Percentiles rank a stretch among this genome's conserved stretches.
Conservation (phyloP, 2,329 filamentous ascomycete genomes). For the Cladophialophora chaetospira region DNA sequence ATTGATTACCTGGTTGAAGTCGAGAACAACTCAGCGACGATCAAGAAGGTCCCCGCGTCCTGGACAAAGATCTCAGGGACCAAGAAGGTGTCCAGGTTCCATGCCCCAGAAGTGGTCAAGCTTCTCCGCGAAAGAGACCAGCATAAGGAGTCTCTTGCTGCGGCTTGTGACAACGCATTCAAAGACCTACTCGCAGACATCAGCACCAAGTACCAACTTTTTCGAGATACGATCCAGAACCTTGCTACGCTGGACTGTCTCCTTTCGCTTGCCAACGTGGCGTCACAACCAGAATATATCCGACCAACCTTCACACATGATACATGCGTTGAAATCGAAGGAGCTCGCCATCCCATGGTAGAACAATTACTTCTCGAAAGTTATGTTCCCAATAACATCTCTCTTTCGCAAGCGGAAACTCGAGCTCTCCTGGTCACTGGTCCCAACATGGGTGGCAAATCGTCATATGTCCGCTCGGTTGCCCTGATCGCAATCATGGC, state of each 20-base stretch:
- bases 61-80: conserved; percentile 96
- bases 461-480: conserved; percentile 91
- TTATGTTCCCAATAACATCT: conserved; percentile 89
- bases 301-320: conserved; percentile 70
- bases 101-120: conserved; percentile 85
- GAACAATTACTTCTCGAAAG: conserved; percentile 81
- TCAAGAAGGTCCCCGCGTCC: conserved; percentile 87
- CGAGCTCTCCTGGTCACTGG: conserved; percentile 88
- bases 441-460: conserved; percentile 99
- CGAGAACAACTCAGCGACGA: conserved; percentile 66
- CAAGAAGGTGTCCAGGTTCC: conserved; percentile 88
- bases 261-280: conserved; percentile 80
- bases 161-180: conserved; percentile 87
- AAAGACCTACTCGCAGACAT: conserved; percentile 70
- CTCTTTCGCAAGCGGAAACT: conserved; percentile 65
- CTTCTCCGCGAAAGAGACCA: conserved; percentile 87
- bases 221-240: conserved; percentile 84
- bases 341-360: conserved; percentile 91
- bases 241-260: conserved; percentile 89
- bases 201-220: conserved; percentile 79
- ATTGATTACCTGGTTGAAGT: conserved; percentile 97
- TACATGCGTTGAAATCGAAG: conserved; percentile 68
- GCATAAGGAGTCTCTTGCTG: conserved; percentile 88
- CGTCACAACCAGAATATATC: conserved; percentile 81
- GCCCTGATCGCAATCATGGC: conserved; percentile 92